Percentiles rank a stretch among this genome's conserved stretches.
Evolutionary conservation across 306 rosid species (phyloP).

Genomic region (Prinsepia uniflora): DNA sequence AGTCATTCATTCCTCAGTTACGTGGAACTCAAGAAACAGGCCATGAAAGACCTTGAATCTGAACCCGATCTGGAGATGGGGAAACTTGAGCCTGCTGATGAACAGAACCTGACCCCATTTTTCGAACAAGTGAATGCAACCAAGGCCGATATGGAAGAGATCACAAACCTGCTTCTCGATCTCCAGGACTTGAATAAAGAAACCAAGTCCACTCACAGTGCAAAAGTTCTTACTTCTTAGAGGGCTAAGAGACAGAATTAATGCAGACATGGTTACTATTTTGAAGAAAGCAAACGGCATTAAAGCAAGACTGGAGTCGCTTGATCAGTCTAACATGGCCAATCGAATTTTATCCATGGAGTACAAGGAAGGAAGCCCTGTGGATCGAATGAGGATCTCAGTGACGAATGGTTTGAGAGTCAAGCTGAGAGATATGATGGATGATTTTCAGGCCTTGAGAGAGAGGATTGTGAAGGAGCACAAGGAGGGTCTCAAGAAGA

Average conservation of each 20-base stretch:
- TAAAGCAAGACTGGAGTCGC: constrained; percentile 6
- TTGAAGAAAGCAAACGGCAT: constrained; percentile 17
- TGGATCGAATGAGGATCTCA: constrained; percentile 25
- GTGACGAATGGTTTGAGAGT: constrained; percentile 27
- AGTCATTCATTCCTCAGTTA: neutral
- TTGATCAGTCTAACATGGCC: constrained; percentile 17
- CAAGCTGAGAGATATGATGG: constrained; percentile 25
- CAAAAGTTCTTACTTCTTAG: constrained; percentile 14
- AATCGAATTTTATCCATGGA: neutral
- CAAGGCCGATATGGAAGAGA: constrained; percentile 17
- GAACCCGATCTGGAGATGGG: neutral
- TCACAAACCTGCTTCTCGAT: constrained; percentile 18
- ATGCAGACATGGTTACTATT: constrained; percentile 19
- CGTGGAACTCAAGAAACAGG: constrained; percentile 1
- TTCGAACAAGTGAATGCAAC: neutral
- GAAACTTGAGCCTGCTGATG: neutral
- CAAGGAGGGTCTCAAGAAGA: constrained; percentile 25
- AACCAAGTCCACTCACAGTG: constrained; percentile 21
- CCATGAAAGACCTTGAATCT: neutral
- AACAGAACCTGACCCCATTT: neutral
- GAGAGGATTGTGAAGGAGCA: constrained; percentile 23
- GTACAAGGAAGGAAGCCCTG: constrained; percentile 26
- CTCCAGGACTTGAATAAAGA: constrained; percentile 27
- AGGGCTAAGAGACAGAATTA: constrained; percentile 22
- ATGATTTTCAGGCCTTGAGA: constrained; percentile 21